Base-by-base conservation (phyloP, 2,329 filamentous ascomycete species). In the Xylaria sp. region DNA sequence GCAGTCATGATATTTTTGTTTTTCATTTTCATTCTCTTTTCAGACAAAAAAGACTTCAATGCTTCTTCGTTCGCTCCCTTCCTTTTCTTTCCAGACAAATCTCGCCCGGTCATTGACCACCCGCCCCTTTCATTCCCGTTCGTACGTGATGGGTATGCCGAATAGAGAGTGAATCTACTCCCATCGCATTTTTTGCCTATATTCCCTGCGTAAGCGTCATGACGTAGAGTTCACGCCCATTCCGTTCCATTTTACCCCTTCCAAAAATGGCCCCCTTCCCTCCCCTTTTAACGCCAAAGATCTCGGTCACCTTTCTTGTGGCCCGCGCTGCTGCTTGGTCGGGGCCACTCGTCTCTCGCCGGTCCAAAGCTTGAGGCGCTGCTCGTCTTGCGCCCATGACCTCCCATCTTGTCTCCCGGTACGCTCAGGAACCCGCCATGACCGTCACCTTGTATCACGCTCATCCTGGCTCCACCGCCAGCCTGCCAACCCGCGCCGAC, bases 401-500 rank as follows among this genome's bases (percentile, higher is more conserved):
- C 37, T 60, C 54, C 35, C 40, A 25, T 46, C 25, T 45, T 57
- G 3, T 68, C 69, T 31, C 75, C 77, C 3, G 84, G 83, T 28
- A 87, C 74, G 6, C 84, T 80, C 60, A 87, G 71, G 68, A 87
- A 87, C 12, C 80, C 80, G 5, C 84, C 83, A 2, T 77, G 72
- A 0, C 82, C 81, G 49, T 83, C 82, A 21, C 81, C 82, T 38
- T 70, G 71, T 67, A 87, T 78, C 59, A 87, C 76, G 60, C 85
- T 87, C 67, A 80, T 79, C 59, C 85, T 76, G 14, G 83, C 82
- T 6, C 83, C 84, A 2, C 71, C 74, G 6, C 81, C 80, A 4
- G 76, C 75, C 59, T 83, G 80, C 82, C 84, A 86, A 4, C 81
- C 82, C 2, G 79, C 78, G 2, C 79, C 74, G 19, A 84, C 74